Evolutionary conservation across 345 rosid genomes (phyloP).

Genomic region (Punica granatum): DNA sequence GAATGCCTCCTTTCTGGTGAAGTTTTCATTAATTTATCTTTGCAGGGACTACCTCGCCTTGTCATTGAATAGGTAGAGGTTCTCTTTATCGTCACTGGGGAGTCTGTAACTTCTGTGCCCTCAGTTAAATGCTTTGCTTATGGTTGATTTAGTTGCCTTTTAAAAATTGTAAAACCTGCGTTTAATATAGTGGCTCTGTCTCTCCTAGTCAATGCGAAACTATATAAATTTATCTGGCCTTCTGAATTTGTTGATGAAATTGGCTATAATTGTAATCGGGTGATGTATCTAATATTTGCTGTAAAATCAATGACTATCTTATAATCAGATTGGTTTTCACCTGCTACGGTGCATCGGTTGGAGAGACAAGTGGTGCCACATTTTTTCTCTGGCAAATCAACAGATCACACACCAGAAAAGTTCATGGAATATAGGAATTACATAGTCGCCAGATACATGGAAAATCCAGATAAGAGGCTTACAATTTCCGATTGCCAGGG

Average conservation of each 20-base stretch:
- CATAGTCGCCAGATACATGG: conserved; percentile 78
- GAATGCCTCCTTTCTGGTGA: neutral
- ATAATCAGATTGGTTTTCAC: conserved; percentile 87
- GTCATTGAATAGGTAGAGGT: neutral
- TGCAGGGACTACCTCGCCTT: neutral
- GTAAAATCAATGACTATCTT: conserved; percentile 6
- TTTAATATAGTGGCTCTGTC: neutral
- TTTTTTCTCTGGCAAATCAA: conserved; percentile 88
- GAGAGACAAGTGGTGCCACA: conserved; percentile 98
- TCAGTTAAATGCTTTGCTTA: neutral
- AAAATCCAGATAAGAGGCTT: conserved; percentile 68
- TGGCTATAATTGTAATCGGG: neutral
- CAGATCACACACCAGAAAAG: conserved; percentile 66
- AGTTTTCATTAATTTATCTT: neutral
- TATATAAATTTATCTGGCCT: neutral
- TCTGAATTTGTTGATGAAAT: neutral
- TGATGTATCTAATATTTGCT: neutral
- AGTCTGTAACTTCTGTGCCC: neutral
- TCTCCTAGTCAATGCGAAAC: neutral
- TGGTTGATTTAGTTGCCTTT: neutral
- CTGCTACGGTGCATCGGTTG: conserved; percentile 67
- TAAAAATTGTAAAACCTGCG: neutral
- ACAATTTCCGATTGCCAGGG: conserved; percentile 67
- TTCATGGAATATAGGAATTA: conserved; percentile 87
- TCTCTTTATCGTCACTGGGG: neutral